Percentiles rank a stretch among this genome's conserved stretches.
Conservation (phyloP, 2,329 filamentous ascomycete species). For the Fusarium staphyleae region DNA sequence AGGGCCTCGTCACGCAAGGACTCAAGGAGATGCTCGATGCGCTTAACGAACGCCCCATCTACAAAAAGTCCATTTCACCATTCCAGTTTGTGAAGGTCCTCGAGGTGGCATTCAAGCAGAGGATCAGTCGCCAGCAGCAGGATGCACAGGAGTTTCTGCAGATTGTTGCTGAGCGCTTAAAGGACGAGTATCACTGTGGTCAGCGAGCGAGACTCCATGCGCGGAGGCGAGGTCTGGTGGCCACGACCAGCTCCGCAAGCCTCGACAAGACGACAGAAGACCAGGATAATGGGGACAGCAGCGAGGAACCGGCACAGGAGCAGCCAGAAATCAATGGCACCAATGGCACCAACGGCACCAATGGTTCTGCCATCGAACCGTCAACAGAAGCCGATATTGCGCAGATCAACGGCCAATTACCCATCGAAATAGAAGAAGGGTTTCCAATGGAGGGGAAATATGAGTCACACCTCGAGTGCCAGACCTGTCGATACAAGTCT, state of each 20-base stretch:
- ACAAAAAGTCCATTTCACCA: conserved; percentile 91
- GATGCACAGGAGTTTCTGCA: conserved; percentile 98
- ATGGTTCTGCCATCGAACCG: conserved; percentile 36
- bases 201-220: conserved; percentile 72
- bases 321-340: conserved; percentile 16
- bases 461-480: conserved; percentile 94
- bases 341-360: conserved; percentile 15
- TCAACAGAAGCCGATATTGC: conserved; percentile 33
- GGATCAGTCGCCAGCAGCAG: conserved; percentile 93
- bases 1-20: conserved; percentile 82
- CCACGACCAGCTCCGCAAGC: conserved; percentile 13
- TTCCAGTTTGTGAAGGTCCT: conserved; percentile 82
- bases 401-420: conserved; percentile 35
- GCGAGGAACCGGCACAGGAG: conserved; percentile 13
- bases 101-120: conserved; percentile 85
- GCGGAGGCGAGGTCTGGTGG: conserved; percentile 42
- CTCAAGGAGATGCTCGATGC: conserved; percentile 92
- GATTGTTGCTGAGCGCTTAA: conserved; percentile 87
- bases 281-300: conserved; percentile 26
- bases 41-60: conserved; percentile 91
- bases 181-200: conserved; percentile 92
- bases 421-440: conserved; percentile 65
- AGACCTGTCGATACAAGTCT: conserved; percentile 88
- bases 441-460: conserved; percentile 93
- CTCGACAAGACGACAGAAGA: conserved; percentile 32